Base-by-base conservation (phyloP, 371 early-diverging fungal species). In the Mortierella sp. region DNA sequence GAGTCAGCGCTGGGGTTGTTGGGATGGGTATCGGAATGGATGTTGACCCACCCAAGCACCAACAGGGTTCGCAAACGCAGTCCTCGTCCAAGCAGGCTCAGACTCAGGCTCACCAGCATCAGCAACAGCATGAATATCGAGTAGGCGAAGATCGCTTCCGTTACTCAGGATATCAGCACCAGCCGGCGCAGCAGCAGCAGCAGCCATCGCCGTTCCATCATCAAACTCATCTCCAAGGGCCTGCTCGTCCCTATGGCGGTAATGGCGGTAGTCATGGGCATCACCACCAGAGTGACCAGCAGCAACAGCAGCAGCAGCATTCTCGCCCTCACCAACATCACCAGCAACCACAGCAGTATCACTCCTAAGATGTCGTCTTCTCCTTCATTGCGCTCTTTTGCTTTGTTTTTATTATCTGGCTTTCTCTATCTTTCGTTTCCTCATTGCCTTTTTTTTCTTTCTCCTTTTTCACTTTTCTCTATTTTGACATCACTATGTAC, bases 21-120 rank as follows among this genome's bases (percentile, higher is more conserved):
- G 78, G 77, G 9, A 81, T 81, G 78, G 78, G 74, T 0, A 54
- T 81, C 42, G 78, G 68, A 13, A 68, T 68, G 68, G 68, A 68
- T 19, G 42, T 68, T 34, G 68, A 68, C 38, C 24, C 68, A 38
- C 68, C 24, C 42, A 68, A 68, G 44, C 65, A 48, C 28, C 75
- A 58, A 19, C 75, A 45, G 24, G 34, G 42, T 8, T 24, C 68
- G 24, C 68, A 68, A 24, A 24, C 44, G 21, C 38, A 42, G 24
- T 9, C 24, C 47, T 57, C 48, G 47, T 2, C 65, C 65, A 60
- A 28, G 28, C 44, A 42, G 24, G 55, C 28, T 26, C 58, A n/a
- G 10, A 38, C 45, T 45, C 26, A 19, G 11, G 31, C 34, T 14
- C 63, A 58, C 11, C 44, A 68, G 70, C 19, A 16, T 2, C 71